These are phyloP conservation scores for Penicillium capsulatum DNA, from an alignment of 2,329 filamentous ascomycete genomes.

Conservation along the genomic window DNA sequence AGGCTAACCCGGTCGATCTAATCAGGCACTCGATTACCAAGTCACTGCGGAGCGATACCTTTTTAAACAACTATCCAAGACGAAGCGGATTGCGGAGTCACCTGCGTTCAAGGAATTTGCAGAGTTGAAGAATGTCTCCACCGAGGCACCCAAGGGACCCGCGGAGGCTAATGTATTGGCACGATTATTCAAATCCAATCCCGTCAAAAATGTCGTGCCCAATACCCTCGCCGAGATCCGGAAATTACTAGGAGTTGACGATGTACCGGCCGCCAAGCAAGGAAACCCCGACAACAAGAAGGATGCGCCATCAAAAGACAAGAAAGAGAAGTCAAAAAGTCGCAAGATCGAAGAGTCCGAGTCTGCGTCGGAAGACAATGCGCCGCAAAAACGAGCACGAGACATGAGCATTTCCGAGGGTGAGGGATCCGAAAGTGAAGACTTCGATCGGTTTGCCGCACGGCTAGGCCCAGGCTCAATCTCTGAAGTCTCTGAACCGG, in stretches of 20 bases:
- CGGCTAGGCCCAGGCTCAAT: conserved; percentile 32
- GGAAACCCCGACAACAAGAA: conserved; percentile 11
- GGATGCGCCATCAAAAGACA: conserved; percentile 9
- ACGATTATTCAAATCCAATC: conserved; percentile 57
- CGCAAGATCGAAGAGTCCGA: conserved; percentile 7
- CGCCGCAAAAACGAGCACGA: background rate
- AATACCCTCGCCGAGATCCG: conserved; percentile 43
- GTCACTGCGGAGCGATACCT: conserved; percentile 52
- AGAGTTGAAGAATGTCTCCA: conserved; percentile 35
- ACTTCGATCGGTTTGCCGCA: conserved; percentile 31
- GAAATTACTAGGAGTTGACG: conserved; percentile 36
- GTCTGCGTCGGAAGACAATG: conserved; percentile 11
- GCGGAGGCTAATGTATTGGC: conserved; percentile 56
- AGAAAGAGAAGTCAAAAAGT: conserved; percentile 2
- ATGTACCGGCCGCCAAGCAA: conserved; percentile 18
- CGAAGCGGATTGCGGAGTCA: conserved; percentile 54
- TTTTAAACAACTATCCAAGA: conserved; percentile 53
- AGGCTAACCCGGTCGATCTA: background rate
- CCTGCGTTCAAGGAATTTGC: conserved; percentile 45
- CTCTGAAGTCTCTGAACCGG: conserved; percentile 22
- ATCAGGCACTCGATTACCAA: conserved; percentile 47
- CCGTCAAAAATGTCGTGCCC: conserved; percentile 53
- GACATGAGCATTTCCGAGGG: conserved; percentile 23
- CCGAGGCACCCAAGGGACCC: conserved; percentile 40
- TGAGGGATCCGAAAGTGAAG: conserved; percentile 25